Base-by-base conservation (phyloP, 164 flowering plant genomes). In the Liriodendron chinense region DNA sequence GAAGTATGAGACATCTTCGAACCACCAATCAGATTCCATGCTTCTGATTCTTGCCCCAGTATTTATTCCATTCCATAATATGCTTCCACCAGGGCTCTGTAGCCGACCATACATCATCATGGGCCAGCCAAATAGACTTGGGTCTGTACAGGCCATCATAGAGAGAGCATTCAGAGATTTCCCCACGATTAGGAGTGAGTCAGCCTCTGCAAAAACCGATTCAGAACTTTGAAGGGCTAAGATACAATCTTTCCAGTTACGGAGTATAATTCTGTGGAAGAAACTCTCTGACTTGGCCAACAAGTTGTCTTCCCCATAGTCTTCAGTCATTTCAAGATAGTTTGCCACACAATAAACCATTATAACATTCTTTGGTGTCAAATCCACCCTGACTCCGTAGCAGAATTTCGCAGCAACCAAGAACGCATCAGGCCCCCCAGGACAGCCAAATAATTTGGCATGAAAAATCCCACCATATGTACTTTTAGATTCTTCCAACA, bases 31-130 rank as follows among this genome's bases (percentile, higher is more conserved):
- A 50, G 98, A 89, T 74, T 87, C 93, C 7, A 83, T 66, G 78
- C 91, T 89, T 77, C 90, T 85, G 65, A 89, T 91, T 81, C 83
- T 84, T 56, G 97, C 98, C 43, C 97, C 97, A 0, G 97, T 96
- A 76, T 89, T 90, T 77, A 96, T 96, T 65, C 99, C 99, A 77
- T 96, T 96, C 99, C 99, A 96, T 2, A 96, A 79, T 23, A 96
- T 89, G 87, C 97, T 94, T 72, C 99, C 99, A 77, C 97, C 98
- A 57, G 99, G 99, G 83, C 99, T 96, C 77, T 92, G 97, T 62
- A 88, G 82, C 79, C 88, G 90, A 66, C 99, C 97, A 81, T 96
- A 92, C 94, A 92, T 90, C 92, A 82, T 86, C 98, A 94, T 89
- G 25, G 99, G 99, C 99, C 99, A 96, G 47, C 99, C 99, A 86